phyloP scores from a whole-genome alignment of 306 rosid genomes.

The Fragaria iinumae region DNA sequence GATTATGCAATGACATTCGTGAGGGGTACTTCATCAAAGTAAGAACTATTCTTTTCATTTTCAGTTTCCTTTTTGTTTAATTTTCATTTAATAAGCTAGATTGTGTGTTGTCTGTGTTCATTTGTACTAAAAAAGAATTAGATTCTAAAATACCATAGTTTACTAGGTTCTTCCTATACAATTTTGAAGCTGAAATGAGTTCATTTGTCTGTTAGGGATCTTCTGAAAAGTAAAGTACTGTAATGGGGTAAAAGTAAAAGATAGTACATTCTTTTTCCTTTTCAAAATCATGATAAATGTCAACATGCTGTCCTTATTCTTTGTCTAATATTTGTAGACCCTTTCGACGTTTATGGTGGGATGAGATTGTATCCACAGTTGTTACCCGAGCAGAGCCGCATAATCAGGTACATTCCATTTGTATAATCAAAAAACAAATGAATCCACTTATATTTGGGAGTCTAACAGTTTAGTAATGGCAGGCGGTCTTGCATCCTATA shows the following conservation, averaged over 20 bases:
- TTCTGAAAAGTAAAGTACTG: neutral
- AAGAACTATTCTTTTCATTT: slow-evolving; percentile 17
- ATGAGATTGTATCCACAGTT: slow-evolving; percentile 46
- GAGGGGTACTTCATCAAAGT: slow-evolving; percentile 69
- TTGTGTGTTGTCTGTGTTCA: neutral
- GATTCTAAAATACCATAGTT: neutral
- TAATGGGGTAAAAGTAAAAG: neutral
- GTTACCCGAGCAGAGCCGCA: slow-evolving; percentile 59
- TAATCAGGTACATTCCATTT: slow-evolving; percentile 31
- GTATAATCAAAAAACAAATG: neutral
- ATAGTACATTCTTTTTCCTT: neutral
- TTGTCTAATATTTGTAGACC: slow-evolving; percentile 28
- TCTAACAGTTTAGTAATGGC: neutral
- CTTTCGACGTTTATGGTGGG: slow-evolving; percentile 54
- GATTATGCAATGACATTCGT: slow-evolving; percentile 76
- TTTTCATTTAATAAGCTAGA: neutral
- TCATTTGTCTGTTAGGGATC: neutral
- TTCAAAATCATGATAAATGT: neutral
- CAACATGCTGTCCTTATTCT: neutral
- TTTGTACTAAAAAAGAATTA: neutral
- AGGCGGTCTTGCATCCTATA: neutral
- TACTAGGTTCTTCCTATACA: neutral
- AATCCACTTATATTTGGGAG: neutral
- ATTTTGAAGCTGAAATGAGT: neutral
- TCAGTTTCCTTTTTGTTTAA: too few species aligned